phyloP scores from a whole-genome alignment of 495 filamentous ascomycete genomes.

The Arthonia radiata region DNA sequence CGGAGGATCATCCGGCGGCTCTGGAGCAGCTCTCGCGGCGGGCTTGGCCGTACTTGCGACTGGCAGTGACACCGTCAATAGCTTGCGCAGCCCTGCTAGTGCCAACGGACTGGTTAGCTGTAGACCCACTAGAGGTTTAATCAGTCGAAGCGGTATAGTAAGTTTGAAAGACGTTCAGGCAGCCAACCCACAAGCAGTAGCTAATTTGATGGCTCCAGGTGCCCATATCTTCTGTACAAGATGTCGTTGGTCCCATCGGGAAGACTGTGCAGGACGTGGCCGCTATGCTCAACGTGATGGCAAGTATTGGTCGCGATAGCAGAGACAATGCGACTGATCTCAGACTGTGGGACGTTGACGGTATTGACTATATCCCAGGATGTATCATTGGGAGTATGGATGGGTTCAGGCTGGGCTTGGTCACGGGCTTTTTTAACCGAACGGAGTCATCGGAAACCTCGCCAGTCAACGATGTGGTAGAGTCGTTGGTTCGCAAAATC shows the following conservation, averaged over 20 bases:
- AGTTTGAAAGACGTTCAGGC: too few species aligned
- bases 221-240: constrained; percentile 36
- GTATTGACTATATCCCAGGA: constrained; percentile 18
- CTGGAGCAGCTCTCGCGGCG: constrained; percentile 32
- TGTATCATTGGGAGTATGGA: constrained; percentile 15
- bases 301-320: constrained; percentile 19
- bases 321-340: constrained; percentile 19
- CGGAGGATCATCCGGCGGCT: constrained; percentile 38
- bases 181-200: too few species aligned
- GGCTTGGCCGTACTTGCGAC: constrained; percentile 30
- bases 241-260: constrained; percentile 33
- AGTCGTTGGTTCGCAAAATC: constrained; percentile 11
- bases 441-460: constrained; percentile 20
- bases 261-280: constrained; percentile 27
- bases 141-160: constrained; percentile 28
- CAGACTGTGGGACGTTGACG: constrained; percentile 11
- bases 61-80: constrained; percentile 41
- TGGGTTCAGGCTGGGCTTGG: constrained; percentile 19
- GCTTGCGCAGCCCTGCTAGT: constrained; percentile 33
- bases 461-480: constrained; percentile 25
- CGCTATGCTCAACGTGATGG: constrained; percentile 30
- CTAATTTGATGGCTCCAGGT: too few species aligned
- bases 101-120: constrained; percentile 35
- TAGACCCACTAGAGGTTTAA: constrained; percentile 30
- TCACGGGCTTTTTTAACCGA: constrained; percentile 25